phyloP scores from a whole-genome alignment of 148 eudicot genomes.

The Bassia scoparia region DNA sequence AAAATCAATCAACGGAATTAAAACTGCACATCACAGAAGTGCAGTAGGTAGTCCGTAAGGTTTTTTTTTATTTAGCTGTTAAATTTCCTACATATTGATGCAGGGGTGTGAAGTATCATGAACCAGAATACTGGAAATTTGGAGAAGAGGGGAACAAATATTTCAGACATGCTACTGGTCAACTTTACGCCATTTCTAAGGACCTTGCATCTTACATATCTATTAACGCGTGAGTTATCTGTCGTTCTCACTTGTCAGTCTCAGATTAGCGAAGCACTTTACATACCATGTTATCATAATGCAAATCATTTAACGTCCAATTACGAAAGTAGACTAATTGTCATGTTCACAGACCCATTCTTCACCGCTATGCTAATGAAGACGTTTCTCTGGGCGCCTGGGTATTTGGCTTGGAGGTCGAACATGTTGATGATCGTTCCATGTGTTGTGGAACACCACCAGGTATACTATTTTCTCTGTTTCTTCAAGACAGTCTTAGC shows the following conservation, averaged over 20 bases:
- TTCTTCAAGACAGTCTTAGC: background rate
- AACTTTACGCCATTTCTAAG: conserved; percentile 79
- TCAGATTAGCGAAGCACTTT: background rate
- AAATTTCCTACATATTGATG: background rate
- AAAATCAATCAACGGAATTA: background rate
- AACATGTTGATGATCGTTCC: conserved; percentile 73
- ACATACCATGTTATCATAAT: background rate
- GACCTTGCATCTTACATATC: conserved; percentile 80
- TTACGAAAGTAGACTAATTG: background rate
- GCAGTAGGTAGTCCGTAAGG: background rate
- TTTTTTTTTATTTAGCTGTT: background rate
- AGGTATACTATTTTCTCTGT: conserved; percentile 32
- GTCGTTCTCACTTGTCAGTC: background rate
- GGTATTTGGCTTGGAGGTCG: conserved; percentile 87
- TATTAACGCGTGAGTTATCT: conserved; percentile 53
- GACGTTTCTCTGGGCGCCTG: conserved; percentile 88
- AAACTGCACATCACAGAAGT: background rate
- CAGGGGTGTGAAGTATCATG: conserved; percentile 77
- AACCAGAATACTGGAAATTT: conserved; percentile 94
- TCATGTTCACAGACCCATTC: conserved; percentile 43
- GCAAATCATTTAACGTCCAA: background rate
- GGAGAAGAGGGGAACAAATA: conserved; percentile 95
- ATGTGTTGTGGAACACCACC: conserved; percentile 98
- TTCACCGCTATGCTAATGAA: conserved; percentile 83
- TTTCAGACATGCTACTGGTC: conserved; percentile 96